These are phyloP conservation scores for Ramichloridium luteum DNA, from an alignment of 2,329 filamentous ascomycete genomes.

Conservation along the genomic window DNA sequence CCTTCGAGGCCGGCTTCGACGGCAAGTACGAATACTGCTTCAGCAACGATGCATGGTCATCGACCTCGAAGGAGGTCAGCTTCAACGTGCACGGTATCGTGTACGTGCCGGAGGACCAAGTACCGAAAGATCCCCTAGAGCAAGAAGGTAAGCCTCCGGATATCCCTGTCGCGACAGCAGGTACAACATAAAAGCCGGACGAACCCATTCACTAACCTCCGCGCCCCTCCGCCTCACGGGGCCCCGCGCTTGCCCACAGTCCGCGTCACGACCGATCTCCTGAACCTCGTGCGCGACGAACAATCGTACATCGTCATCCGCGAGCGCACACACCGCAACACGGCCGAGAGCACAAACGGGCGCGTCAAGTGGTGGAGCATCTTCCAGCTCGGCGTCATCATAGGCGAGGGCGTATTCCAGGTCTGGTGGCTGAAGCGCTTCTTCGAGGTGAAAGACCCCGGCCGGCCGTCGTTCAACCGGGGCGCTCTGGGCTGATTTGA, in stretches of 20 bases:
- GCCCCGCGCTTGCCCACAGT: too few species aligned
- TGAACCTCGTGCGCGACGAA: constrained; percentile 91
- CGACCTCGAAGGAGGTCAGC: constrained; percentile 91
- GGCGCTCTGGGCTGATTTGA: constrained; percentile 20
- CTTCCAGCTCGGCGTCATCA: constrained; percentile 80
- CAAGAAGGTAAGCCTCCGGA: constrained; percentile 55
- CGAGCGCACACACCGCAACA: constrained; percentile 94
- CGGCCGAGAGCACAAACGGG: constrained; percentile 93
- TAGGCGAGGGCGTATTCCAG: constrained; percentile 91
- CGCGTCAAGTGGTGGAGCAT: constrained; percentile 99
- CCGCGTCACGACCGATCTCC: constrained; percentile 67
- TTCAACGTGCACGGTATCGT: constrained; percentile 99
- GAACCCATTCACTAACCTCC: too few species aligned
- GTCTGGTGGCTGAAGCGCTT: constrained; percentile 99
- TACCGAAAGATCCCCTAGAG: constrained; percentile 77
- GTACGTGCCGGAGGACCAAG: constrained; percentile 82
- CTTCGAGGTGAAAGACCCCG: constrained; percentile 27
- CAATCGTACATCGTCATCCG: constrained; percentile 93
- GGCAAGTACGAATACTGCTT: constrained; percentile 96
- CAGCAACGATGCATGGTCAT: constrained; percentile 96
- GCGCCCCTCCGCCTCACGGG: too few species aligned
- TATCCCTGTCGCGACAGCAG: background rate
- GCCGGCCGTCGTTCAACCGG: constrained; percentile 18
- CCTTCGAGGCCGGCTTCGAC: constrained; percentile 73
- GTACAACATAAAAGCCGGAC: constrained; percentile 5